Conservation (phyloP, 257 asterid genomes). For the Ilex aquifolium region DNA sequence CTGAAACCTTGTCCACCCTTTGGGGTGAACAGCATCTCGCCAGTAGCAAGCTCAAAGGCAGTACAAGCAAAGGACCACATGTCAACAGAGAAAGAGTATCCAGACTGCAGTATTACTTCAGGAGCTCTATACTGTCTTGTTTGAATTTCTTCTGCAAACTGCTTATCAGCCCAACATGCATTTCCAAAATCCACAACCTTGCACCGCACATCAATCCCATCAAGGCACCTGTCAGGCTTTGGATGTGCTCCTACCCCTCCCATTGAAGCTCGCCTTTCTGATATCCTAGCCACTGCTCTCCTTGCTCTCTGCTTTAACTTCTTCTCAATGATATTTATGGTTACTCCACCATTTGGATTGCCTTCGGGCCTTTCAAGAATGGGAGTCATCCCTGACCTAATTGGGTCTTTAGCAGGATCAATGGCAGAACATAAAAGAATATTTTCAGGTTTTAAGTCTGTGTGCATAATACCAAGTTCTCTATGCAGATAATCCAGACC, state of each 20-base stretch:
- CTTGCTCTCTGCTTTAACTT: conserved; percentile 87
- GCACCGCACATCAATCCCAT: conserved; percentile 79
- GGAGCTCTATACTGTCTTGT: conserved; percentile 99
- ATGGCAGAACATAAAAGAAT: conserved; percentile 74
- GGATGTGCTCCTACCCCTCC: conserved; percentile 49
- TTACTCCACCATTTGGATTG: conserved; percentile 53
- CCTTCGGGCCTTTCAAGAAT: conserved; percentile 82
- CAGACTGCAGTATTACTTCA: conserved; percentile 80
- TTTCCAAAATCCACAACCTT: conserved; percentile 97
- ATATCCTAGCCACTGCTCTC: conserved; percentile 90
- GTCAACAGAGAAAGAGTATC: conserved; percentile 85
- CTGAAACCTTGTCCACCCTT: conserved; percentile 83
- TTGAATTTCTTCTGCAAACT: conserved; percentile 86
- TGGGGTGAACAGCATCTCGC: conserved; percentile 97
- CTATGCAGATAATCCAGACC: conserved; percentile 87
- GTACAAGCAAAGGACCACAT: conserved; percentile 99
- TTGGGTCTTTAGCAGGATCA: conserved; percentile 85
- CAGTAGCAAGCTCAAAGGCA: conserved; percentile 96
- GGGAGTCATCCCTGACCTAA: conserved; percentile 68
- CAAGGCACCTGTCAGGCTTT: conserved; percentile 69
- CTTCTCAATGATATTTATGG: conserved; percentile 63
- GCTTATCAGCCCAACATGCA: conserved; percentile 92
- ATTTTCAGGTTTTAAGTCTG: conserved; percentile 95
- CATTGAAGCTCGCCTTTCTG: conserved; percentile 61
- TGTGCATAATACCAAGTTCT: conserved; percentile 70